A percentile compares a stretch with the other conserved stretches of the same genome.
These are phyloP conservation scores for Ustilago curta DNA, from an alignment of 1,284 basidiomycete species.

Conservation along the genomic window DNA sequence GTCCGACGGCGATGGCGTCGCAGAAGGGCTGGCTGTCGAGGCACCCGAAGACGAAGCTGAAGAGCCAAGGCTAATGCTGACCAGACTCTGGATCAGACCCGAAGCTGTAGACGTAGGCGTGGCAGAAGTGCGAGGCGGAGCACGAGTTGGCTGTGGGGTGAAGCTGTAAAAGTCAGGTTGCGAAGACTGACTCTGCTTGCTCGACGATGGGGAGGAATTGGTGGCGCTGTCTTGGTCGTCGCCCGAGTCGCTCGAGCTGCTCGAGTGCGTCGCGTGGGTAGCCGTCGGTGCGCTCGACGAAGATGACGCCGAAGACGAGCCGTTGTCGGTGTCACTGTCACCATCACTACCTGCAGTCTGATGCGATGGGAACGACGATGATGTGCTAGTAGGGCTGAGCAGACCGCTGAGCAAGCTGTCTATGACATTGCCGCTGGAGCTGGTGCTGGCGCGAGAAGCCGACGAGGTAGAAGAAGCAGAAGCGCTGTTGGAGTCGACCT, in stretches of 20 bases:
- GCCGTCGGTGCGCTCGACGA: slow-evolving; percentile 7
- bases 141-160: slow-evolving; percentile 18
- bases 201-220: slow-evolving; percentile 14
- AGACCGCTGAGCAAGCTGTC: slow-evolving; percentile 6
- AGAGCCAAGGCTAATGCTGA: slow-evolving; percentile 1
- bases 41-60: slow-evolving; percentile 6
- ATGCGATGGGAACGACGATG: slow-evolving; percentile 11
- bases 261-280: slow-evolving; percentile 3
- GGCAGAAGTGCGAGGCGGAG: slow-evolving; percentile 13
- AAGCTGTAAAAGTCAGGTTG: slow-evolving; percentile 36
- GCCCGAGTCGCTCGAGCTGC: not conserved
- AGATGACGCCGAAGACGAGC: slow-evolving; percentile 8
- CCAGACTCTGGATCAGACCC: not conserved
- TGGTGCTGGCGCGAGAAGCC: not conserved
- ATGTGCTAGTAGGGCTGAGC: slow-evolving; percentile 4
- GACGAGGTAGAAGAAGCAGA: slow-evolving; percentile 5
- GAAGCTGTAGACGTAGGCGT: slow-evolving; percentile 4
- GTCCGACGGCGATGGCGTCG: slow-evolving; percentile 6
- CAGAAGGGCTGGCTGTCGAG: not conserved
- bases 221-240: slow-evolving; percentile 2
- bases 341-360: slow-evolving; percentile 6
- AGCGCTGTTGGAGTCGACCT: not conserved
- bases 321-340: not conserved
- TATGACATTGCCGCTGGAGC: not conserved
- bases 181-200: slow-evolving; percentile 13